phyloP scores from a whole-genome alignment of 352 stramenopile species.

The Pythium apleroticum region DNA sequence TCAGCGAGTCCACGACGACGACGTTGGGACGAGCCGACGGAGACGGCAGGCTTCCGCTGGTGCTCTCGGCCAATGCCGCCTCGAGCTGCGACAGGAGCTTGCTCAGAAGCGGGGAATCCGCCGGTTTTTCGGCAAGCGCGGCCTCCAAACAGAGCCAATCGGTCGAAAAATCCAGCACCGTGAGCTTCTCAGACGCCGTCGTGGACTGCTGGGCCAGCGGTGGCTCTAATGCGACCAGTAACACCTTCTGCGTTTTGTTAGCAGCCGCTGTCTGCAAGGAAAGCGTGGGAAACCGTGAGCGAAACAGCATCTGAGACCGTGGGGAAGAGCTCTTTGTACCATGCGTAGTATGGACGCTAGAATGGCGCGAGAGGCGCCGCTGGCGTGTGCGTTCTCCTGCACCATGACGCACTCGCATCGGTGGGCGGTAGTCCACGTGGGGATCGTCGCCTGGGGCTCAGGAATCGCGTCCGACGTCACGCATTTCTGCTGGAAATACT shows the following conservation, averaged over 20 bases:
- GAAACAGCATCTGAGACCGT: background rate
- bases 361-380: conserved; percentile 52
- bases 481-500: conserved; percentile 66
- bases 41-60: background rate
- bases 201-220: conserved; percentile 18
- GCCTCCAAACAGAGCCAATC: conserved; percentile 22
- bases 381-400: conserved; percentile 57
- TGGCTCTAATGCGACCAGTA: conserved; percentile 10
- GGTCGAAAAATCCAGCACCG: conserved; percentile 42
- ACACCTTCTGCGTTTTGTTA: conserved; percentile 22
- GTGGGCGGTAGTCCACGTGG: conserved; percentile 30
- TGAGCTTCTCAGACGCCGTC: conserved; percentile 38
- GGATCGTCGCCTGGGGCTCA: conserved; percentile 10
- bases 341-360: conserved; percentile 48
- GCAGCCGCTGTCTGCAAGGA: conserved; percentile 10
- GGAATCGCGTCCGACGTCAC: conserved; percentile 47
- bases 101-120: conserved; percentile 22
- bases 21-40: conserved; percentile 39
- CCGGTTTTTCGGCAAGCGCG: conserved; percentile 21
- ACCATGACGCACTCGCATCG: conserved; percentile 62
- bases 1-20: conserved; percentile 66
- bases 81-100: conserved; percentile 38
- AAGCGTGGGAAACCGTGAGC: background rate
- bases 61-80: conserved; percentile 11
- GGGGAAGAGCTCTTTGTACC: conserved; percentile 16